Conservation (phyloP, 163 green algal genomes). For the Scenedesmus sp. region DNA sequence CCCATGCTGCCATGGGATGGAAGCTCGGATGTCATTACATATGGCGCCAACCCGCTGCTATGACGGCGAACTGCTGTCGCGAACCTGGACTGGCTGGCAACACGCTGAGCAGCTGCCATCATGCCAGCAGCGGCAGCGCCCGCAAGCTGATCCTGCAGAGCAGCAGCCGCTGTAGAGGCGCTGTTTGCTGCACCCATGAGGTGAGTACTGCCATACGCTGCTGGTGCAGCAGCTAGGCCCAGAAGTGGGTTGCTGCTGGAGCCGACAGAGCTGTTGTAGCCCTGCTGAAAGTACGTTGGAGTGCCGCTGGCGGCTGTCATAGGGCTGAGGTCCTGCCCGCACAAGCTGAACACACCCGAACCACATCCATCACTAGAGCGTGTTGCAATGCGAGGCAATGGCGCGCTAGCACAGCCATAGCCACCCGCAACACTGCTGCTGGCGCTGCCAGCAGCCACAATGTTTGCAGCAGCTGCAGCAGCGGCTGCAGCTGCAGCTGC, state of each 20-base stretch:
- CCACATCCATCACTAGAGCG: background rate
- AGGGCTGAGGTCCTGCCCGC: background rate
- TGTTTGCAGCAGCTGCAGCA: too few species aligned
- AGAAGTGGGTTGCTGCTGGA: background rate
- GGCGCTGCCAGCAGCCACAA: too few species aligned
- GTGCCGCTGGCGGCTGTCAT: background rate
- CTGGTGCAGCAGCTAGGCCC: background rate
- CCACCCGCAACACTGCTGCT: background rate
- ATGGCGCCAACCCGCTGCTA: background rate
- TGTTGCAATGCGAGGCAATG: background rate
- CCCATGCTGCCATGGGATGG: conserved; percentile 11
- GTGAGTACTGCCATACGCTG: background rate
- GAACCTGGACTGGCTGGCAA: background rate
- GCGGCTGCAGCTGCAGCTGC: background rate
- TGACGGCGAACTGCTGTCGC: background rate
- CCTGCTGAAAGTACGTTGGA: background rate
- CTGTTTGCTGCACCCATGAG: background rate
- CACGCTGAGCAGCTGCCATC: background rate
- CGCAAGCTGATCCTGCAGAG: background rate
- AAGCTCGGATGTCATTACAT: background rate
- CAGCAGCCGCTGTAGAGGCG: background rate
- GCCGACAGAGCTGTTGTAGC: background rate
- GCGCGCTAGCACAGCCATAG: background rate
- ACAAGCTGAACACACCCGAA: background rate
- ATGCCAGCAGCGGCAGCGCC: background rate